Base-by-base conservation (phyloP, 1,139 yeast species). In the Keqinozyma sinolaborantium region DNA sequence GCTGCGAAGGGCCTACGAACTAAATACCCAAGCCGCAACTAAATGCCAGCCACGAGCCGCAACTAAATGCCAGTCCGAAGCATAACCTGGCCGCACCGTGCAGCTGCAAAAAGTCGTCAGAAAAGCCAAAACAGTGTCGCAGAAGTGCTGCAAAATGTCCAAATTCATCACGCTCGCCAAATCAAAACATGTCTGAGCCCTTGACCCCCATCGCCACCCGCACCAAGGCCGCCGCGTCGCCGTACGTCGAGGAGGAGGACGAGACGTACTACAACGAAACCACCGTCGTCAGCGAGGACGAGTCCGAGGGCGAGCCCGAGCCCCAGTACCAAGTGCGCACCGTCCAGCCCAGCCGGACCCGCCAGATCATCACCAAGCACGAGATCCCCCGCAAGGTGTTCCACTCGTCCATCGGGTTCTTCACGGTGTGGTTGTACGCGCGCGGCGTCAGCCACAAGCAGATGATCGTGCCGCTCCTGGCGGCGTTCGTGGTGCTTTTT, bases 351-450 rank as follows among this genome's bases (percentile, higher is more conserved):
- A 30, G 38, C 6, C 47, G 51, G 40, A 66, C 78, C 48, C 70
- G 75, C 15, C 66, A 66, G 31, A 77, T 79, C 44, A 56, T 81
- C 25, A 72, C 79, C 24, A 84, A 83, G 49, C 92, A 92, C 52
- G 98, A 92, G 56, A 68, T 92, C 14, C 94, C 95, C 3, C 73
- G 98, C 47, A 92, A 92, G 55, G 63, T 73, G 4, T 76, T 92
- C 38, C 98, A 92, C 55, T 83, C 92, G 4, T 83, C 95, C 1
- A 86, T 88, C 33, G 98, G 97, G 1, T 70, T 86, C 38, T 50
- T 88, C 29, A 81, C 97, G 2, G 58, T 92, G 25, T 81, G 74
- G 52, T 62, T 86, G 26, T 90, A 88, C 53, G 73, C 84, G 0
- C 52, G 60, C 25, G 92, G 94, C 5, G 64, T 71, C 4, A 71